Evolutionary conservation across 495 filamentous ascomycete genomes (phyloP).

Genomic region (Penicillium lividum): DNA sequence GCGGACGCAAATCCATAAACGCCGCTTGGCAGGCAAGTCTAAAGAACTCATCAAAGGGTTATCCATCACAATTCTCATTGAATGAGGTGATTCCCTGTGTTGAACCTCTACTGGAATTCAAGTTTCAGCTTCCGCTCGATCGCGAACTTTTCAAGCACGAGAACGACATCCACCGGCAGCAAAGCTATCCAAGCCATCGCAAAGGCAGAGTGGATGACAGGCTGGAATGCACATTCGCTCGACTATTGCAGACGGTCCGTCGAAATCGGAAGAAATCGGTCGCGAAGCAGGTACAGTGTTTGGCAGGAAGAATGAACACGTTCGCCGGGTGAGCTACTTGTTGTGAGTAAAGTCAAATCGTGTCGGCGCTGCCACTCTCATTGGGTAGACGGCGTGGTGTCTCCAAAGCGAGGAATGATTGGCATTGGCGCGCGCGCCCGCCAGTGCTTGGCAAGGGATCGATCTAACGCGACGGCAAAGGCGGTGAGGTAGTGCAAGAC

Average conservation of each 20-base stretch:
- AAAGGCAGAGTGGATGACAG: background rate
- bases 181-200: background rate
- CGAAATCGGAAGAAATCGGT: background rate
- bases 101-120: background rate
- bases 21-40: background rate
- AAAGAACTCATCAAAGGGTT: background rate
- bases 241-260: background rate
- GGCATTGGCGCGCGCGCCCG: background rate
- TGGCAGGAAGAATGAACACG: background rate
- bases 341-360: background rate
- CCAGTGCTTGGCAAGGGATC: background rate
- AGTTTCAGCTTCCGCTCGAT: background rate
- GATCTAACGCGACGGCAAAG: background rate
- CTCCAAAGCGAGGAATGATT: background rate
- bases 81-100: background rate
- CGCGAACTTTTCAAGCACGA: background rate
- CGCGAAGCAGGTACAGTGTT: background rate
- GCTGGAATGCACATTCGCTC: background rate
- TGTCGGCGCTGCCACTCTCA: background rate
- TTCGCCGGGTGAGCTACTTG: background rate
- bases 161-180: background rate
- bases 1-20: background rate
- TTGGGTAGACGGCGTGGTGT: background rate
- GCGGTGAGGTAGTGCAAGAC: slow-evolving; percentile 4
- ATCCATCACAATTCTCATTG: background rate